Conservation (phyloP, 2,329 filamentous ascomycete genomes). For the Coniosporium tulheliwenetii region DNA sequence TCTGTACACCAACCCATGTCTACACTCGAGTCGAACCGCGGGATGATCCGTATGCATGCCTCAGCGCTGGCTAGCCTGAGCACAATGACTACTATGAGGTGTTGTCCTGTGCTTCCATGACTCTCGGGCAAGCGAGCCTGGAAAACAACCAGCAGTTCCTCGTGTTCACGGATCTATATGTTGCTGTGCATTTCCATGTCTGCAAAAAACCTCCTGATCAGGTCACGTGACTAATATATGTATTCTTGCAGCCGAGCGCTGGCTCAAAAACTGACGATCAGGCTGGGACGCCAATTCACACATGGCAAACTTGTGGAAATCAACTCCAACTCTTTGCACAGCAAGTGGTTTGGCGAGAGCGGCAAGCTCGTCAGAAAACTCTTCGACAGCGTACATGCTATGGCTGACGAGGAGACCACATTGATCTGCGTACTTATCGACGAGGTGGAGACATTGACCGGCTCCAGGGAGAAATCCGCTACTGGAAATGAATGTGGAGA, state of each 20-base stretch:
- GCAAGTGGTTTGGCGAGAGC: slow-evolving; percentile 33
- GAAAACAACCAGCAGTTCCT: not conserved
- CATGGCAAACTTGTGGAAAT: slow-evolving; percentile 26
- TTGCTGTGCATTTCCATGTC: too few relatives aligned
- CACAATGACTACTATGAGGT: too few relatives aligned
- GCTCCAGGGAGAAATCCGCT: slow-evolving; percentile 23
- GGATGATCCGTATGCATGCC: too few relatives aligned
- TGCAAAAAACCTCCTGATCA: too few relatives aligned
- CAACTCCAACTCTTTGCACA: slow-evolving; percentile 28
- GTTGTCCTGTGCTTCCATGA: too few relatives aligned
- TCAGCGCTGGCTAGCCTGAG: too few relatives aligned
- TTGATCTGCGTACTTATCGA: slow-evolving; percentile 33
- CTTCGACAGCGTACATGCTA: slow-evolving; percentile 22
- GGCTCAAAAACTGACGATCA: slow-evolving; percentile 35
- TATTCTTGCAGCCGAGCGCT: slow-evolving; percentile 21
- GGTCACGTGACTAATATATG: slow-evolving; percentile 3
- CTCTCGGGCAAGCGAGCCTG: too few relatives aligned
- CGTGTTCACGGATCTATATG: too few relatives aligned
- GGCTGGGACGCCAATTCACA: slow-evolving; percentile 21
- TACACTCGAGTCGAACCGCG: too few relatives aligned
- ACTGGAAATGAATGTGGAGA: slow-evolving; percentile 28
- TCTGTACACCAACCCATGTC: too few relatives aligned
- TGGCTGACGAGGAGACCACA: slow-evolving; percentile 22
- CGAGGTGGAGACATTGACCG: slow-evolving; percentile 34
- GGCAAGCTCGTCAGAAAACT: slow-evolving; percentile 25